Percentiles rank a stretch among this genome's conserved stretches.
Evolutionary conservation across 2,329 filamentous ascomycete species (phyloP).

Genomic region (Xylaria sp.): DNA sequence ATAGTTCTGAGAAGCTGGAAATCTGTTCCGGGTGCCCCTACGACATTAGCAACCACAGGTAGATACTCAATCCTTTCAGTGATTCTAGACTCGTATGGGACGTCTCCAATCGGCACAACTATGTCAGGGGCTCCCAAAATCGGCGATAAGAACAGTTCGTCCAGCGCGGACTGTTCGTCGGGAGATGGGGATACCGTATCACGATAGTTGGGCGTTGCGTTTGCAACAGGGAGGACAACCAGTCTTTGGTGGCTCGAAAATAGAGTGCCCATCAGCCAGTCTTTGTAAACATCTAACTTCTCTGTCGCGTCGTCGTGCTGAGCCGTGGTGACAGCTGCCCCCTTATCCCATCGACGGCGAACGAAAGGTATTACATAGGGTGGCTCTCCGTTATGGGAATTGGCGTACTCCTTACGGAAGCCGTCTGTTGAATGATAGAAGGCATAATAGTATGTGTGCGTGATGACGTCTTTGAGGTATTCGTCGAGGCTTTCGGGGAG

Average conservation of each 20-base stretch:
- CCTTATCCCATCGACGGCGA: background rate
- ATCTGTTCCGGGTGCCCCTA: too few relatives aligned
- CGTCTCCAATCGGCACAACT: too few relatives aligned
- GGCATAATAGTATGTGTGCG: slow-evolving; percentile 15
- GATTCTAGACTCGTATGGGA: too few relatives aligned
- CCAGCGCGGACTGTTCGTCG: too few relatives aligned
- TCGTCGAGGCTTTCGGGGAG: slow-evolving; percentile 5
- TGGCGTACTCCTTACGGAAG: slow-evolving; percentile 2
- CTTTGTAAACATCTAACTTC: background rate
- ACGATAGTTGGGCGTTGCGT: background rate
- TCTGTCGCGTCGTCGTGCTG: background rate
- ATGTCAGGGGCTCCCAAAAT: too few relatives aligned
- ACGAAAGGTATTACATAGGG: slow-evolving; percentile 1
- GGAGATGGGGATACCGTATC: background rate
- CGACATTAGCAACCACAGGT: too few relatives aligned
- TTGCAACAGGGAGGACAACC: background rate
- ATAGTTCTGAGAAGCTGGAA: too few relatives aligned
- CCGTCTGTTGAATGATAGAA: slow-evolving; percentile 14
- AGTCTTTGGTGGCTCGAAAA: background rate
- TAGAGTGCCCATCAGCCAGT: background rate
- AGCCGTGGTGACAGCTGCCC: background rate
- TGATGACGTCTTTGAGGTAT: slow-evolving; percentile 14
- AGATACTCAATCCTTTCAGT: too few relatives aligned
- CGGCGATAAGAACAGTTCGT: too few relatives aligned
- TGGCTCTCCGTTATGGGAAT: background rate